phyloP scores from a whole-genome alignment of 2,329 filamentous ascomycete genomes.

The Sporothrix brunneoviolacea region DNA sequence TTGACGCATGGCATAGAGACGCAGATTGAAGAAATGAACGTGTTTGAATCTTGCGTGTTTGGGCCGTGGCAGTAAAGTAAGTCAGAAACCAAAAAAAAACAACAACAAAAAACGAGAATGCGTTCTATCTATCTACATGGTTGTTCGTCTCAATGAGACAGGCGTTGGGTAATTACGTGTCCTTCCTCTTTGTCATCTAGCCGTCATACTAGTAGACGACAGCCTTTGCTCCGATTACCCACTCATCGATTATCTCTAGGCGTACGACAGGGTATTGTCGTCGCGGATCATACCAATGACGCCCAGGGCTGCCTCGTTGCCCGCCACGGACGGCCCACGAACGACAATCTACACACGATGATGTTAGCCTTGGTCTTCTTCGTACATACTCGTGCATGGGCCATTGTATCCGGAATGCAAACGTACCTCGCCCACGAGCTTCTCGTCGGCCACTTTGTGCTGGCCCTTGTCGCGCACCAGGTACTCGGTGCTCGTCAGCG shows the following conservation, averaged over 20 bases:
- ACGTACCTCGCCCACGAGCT: constrained; percentile 57
- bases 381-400: no score
- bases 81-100: not conserved
- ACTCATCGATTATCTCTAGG: constrained; percentile 24
- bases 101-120: not conserved
- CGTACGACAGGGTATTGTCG: constrained; percentile 65
- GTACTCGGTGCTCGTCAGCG: constrained; percentile 72
- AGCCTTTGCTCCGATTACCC: not conserved
- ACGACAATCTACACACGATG: constrained; percentile 55
- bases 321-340: constrained; percentile 66
- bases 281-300: constrained; percentile 58
- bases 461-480: constrained; percentile 57
- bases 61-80: not conserved
- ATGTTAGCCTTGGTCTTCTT: constrained; percentile 3
- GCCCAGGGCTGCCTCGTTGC: constrained; percentile 57
- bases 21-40: no score
- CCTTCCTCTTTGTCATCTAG: not conserved
- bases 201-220: not conserved
- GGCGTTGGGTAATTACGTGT: no score
- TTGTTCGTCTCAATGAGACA: no score
- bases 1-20: not conserved
- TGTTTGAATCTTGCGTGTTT: no score
- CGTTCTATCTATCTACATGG: not conserved
- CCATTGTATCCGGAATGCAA: not conserved
- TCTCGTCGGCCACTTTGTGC: constrained; percentile 57